A percentile compares a stretch with the other conserved stretches of the same genome.
phyloP scores from a whole-genome alignment of 2,329 filamentous ascomycete genomes.

The Pochonia chlamydosporia region DNA sequence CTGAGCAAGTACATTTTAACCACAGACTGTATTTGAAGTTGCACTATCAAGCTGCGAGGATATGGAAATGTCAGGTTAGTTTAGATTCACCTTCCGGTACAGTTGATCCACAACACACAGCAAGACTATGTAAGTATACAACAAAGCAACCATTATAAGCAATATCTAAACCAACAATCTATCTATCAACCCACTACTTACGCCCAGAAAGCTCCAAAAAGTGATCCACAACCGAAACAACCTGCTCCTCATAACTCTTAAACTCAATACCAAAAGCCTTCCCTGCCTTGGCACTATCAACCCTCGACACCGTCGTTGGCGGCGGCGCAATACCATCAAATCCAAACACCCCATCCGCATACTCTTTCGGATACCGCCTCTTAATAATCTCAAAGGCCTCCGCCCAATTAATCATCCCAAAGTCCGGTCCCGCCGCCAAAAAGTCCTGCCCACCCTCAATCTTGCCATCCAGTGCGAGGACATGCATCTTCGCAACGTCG shows the following conservation, averaged over 20 bases:
- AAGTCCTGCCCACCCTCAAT: constrained; percentile 20
- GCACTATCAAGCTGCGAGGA: too few species aligned
- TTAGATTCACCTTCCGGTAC: too few species aligned
- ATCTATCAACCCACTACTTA: neutral
- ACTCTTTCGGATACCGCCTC: constrained; percentile 16
- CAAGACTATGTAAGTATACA: too few species aligned
- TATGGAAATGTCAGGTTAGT: too few species aligned
- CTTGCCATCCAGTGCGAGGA: constrained; percentile 26
- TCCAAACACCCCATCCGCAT: constrained; percentile 12
- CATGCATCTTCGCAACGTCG: constrained; percentile 32
- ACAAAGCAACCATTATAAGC: too few species aligned
- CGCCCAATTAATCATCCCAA: constrained; percentile 25
- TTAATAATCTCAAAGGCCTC: constrained; percentile 31
- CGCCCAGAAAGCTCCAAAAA: constrained; percentile 17
- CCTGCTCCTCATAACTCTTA: constrained; percentile 20
- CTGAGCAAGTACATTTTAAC: too few species aligned
- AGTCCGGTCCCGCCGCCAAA: constrained; percentile 17
- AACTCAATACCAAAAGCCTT: constrained; percentile 21
- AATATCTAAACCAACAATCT: too few species aligned
- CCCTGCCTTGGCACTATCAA: constrained; percentile 15
- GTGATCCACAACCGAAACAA: constrained; percentile 19
- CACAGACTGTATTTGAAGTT: too few species aligned
- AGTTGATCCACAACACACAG: too few species aligned
- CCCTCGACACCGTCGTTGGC: constrained; percentile 1
- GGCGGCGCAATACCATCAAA: constrained; percentile 7